Conservation (phyloP, 495 filamentous ascomycete genomes). For the Xylaria nigripes region DNA sequence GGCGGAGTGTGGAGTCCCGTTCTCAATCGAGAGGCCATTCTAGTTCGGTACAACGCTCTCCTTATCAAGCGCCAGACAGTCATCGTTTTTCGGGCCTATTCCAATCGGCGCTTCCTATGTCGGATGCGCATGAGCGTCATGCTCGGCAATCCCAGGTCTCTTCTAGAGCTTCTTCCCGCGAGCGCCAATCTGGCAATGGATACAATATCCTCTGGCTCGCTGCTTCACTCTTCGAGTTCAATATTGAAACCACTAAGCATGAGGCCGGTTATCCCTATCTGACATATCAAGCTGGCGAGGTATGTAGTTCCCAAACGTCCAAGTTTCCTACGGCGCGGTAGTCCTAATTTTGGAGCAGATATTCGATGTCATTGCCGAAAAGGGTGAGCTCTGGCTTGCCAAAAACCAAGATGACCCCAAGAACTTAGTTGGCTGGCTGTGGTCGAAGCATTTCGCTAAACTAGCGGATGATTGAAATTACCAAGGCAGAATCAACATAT, state of each 20-base stretch:
- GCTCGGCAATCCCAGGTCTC: conserved; percentile 37
- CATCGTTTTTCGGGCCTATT: conserved; percentile 61
- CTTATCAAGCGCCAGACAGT: conserved; percentile 30
- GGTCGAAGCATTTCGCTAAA: conserved; percentile 94
- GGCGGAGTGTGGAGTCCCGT: conserved; percentile 37
- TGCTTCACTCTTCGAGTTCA: conserved; percentile 91
- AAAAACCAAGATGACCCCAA: conserved; percentile 87
- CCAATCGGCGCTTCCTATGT: conserved; percentile 77
- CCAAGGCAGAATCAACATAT: not conserved
- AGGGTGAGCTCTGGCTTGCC: conserved; percentile 95
- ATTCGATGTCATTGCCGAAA: conserved; percentile 86
- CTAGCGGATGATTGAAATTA: conserved; percentile 47
- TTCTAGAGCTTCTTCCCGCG: conserved; percentile 44
- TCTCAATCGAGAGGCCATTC: conserved; percentile 35
- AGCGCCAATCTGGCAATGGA: conserved; percentile 34
- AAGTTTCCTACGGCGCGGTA: not conserved
- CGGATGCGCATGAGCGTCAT: conserved; percentile 46
- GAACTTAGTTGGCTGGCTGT: conserved; percentile 88
- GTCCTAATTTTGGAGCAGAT: conserved; percentile 38
- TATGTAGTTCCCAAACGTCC: conserved; percentile 25
- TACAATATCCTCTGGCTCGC: conserved; percentile 72
- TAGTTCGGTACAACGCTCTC: conserved; percentile 38
- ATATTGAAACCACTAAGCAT: conserved; percentile 81
- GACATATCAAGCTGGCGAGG: conserved; percentile 87
- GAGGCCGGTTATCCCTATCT: conserved; percentile 95